A percentile compares a stretch with the other conserved stretches of the same genome.
Conservation (phyloP, 2,329 filamentous ascomycete species). For the Daldinia sp. region DNA sequence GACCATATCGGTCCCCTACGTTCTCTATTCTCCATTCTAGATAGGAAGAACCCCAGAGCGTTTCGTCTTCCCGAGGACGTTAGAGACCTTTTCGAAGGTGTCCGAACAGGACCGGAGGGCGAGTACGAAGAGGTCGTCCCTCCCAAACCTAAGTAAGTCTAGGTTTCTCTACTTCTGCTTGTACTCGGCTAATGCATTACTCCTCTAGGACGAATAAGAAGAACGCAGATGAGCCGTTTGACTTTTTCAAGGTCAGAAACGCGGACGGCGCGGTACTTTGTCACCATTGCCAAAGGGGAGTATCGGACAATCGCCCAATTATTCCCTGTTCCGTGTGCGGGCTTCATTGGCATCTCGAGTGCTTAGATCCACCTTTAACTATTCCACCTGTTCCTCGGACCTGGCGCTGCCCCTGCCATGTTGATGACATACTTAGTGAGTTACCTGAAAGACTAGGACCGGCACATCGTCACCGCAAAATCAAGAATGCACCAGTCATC, state of each 20-base stretch:
- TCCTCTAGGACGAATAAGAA: slow-evolving; percentile 56
- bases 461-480: slow-evolving; percentile 68
- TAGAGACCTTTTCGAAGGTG: slow-evolving; percentile 80
- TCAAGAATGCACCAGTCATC: slow-evolving; percentile 63
- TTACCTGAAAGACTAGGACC: slow-evolving; percentile 65
- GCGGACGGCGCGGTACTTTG: slow-evolving; percentile 80
- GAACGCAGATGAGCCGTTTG: slow-evolving; percentile 68
- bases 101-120: slow-evolving; percentile 77
- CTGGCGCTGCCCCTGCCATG: slow-evolving; percentile 90
- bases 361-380: slow-evolving; percentile 83
- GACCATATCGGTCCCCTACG: slow-evolving; percentile 66
- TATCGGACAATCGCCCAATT: slow-evolving; percentile 72
- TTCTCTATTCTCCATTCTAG: slow-evolving; percentile 68
- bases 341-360: slow-evolving; percentile 91
- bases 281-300: slow-evolving; percentile 74
- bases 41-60: slow-evolving; percentile 74
- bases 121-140: slow-evolving; percentile 77
- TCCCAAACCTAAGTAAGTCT: slow-evolving; percentile 65
- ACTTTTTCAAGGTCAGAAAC: slow-evolving; percentile 74
- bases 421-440: slow-evolving; percentile 74
- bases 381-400: slow-evolving; percentile 78
- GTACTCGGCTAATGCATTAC: slow-evolving; percentile 44
- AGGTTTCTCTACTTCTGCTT: background rate
- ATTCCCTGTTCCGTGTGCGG: slow-evolving; percentile 84
- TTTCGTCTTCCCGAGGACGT: slow-evolving; percentile 76